Percentiles rank a stretch among this genome's conserved stretches.
These are phyloP conservation scores for Leucocoprinus leucothites DNA, from an alignment of 768 basidiomycete species.

Conservation along the genomic window DNA sequence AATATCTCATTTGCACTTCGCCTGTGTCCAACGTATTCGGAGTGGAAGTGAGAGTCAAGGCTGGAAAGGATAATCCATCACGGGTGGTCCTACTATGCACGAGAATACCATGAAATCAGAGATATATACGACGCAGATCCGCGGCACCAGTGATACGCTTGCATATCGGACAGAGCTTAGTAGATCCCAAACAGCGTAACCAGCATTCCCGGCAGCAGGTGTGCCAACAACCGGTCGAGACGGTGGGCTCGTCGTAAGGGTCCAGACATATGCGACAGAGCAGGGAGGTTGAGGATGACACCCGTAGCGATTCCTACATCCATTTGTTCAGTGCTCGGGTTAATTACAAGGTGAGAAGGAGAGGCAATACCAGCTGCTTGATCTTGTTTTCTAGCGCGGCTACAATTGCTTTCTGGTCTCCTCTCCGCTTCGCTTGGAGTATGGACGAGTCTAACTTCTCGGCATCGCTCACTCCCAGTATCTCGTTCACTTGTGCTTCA, in stretches of 20 bases:
- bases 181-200: slow-evolving; percentile 80
- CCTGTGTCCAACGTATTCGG: too few relatives aligned
- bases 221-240: slow-evolving; percentile 86
- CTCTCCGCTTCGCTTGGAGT: slow-evolving; percentile 42
- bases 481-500: slow-evolving; percentile 35
- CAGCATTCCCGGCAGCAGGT: slow-evolving; percentile 82
- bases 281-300: slow-evolving; percentile 38
- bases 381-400: slow-evolving; percentile 61
- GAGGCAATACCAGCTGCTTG: slow-evolving; percentile 44
- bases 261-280: slow-evolving; percentile 81
- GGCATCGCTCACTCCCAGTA: slow-evolving; percentile 37
- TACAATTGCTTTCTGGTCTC: slow-evolving; percentile 46
- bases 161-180: slow-evolving; percentile 83
- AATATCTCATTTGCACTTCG: too few relatives aligned
- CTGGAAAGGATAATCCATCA: too few relatives aligned
- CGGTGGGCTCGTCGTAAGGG: slow-evolving; percentile 72
- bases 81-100: too few relatives aligned
- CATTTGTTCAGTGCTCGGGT: neutral
- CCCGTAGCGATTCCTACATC: slow-evolving; percentile 40
- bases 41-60: too few relatives aligned
- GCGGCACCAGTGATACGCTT: slow-evolving; percentile 77
- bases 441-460: slow-evolving; percentile 50
- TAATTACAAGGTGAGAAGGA: neutral
- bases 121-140: slow-evolving; percentile 75
- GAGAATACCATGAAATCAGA: slow-evolving; percentile 33